Percentiles rank a stretch among this genome's conserved stretches.
phyloP scores from a whole-genome alignment of 1,139 yeast genomes.

The Saccharomyces hybrid region DNA sequence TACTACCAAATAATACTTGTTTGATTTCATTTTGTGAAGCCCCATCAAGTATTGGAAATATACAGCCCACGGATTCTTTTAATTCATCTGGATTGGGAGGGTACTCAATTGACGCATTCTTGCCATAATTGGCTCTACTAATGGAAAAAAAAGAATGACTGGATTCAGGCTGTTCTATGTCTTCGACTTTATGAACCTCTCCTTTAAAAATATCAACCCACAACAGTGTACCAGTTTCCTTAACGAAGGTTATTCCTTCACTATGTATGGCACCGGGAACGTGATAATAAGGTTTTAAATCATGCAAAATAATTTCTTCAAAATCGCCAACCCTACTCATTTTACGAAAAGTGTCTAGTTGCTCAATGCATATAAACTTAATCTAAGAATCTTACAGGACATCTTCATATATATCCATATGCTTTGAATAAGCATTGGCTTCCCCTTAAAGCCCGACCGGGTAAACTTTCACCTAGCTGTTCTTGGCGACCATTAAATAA shows the following conservation, averaged over 20 bases:
- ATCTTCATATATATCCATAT: neutral
- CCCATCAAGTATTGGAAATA: constrained; percentile 47
- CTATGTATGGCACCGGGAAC: constrained; percentile 43
- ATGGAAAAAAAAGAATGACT: constrained; percentile 37
- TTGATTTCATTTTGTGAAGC: constrained; percentile 33
- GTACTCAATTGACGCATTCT: constrained; percentile 12
- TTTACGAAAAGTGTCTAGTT: neutral
- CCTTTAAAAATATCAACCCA: constrained; percentile 67
- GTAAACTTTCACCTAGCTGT: neutral
- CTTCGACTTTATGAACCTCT: constrained; percentile 42
- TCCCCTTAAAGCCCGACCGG: neutral
- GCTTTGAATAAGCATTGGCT: neutral
- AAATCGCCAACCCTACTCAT: neutral
- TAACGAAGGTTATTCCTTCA: constrained; percentile 63
- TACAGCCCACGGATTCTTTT: constrained; percentile 48
- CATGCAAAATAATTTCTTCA: constrained; percentile 4
- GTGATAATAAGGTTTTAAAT: constrained; percentile 11
- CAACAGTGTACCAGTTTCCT: constrained; percentile 45
- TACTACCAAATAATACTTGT: constrained; percentile 43
- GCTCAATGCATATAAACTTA: neutral
- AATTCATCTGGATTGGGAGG: constrained; percentile 20
- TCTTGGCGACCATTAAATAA: neutral
- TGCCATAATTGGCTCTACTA: constrained; percentile 13
- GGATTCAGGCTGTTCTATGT: constrained; percentile 1
- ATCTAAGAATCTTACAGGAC: neutral